Evolutionary conservation across 768 basidiomycete genomes (phyloP), one percentile per base, ranked within the genome.

Genomic region (Boletus rex-veris): DNA sequence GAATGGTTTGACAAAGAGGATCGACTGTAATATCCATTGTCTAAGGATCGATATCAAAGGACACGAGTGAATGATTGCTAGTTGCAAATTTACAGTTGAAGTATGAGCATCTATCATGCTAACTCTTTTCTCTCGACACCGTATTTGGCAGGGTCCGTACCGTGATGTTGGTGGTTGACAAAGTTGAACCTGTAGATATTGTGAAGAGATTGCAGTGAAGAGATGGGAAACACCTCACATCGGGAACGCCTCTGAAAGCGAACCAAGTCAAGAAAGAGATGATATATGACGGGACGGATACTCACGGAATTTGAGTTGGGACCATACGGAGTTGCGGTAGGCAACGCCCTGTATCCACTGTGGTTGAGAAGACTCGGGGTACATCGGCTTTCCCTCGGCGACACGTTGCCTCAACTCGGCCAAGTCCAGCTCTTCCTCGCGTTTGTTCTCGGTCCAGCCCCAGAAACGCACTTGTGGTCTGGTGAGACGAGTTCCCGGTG

Each of bases 261-360:
- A 36, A 53, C 61, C 41, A 65, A 50, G 40, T 63, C 26, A 63
- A 24, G 38, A 21, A 21, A 21, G 28, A 39, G 18, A 41, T 33
- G 33, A 45, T 16, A 37, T 48, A 38, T 53, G 12, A 65, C 45
- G 45, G 47, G 7, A 16, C 35, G 42, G 53, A n/a, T 41, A 77
- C 85, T 70, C 69, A 90, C 90, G 80, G 68, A 97, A 89, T 73
- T 95, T 96, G 61, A 97, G 82, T 70, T 95, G 92, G n/a, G 90
- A 90, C 78, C 86, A 96, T 12, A 80, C 85, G 11, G 92, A 95
- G 76, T 98, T 98, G 62, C 89, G 78, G 71, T 84, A 80, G 35
- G 96, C 94, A 50, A 87, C 82, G 52, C 79, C 84, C 72, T 97
- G 93, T 42, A 97, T 84, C 86, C 92, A 95, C 45, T 71, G 76